phyloP scores from a whole-genome alignment of 805 yeast genomes.

The Maudiozyma saulgeensis region DNA sequence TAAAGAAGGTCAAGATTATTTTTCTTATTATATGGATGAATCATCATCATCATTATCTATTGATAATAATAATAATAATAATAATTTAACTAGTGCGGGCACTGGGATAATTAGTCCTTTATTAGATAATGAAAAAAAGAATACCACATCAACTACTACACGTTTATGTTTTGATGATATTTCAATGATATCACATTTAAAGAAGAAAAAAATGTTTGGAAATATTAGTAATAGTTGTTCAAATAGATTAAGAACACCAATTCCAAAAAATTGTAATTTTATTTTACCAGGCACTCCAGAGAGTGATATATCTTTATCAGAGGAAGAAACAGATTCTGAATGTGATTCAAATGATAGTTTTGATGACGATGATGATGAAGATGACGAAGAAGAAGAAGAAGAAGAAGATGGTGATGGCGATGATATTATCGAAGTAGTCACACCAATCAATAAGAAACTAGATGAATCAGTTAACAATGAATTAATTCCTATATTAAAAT shows the following conservation, averaged over 20 bases:
- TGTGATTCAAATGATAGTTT: not conserved
- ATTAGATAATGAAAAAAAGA: not conserved
- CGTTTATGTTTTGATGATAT: not conserved
- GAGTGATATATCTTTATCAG: conserved; percentile 1
- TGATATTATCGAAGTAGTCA: not conserved
- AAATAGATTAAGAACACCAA: conserved; percentile 8
- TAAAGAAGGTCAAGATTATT: conserved; percentile 15
- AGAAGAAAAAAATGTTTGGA: not conserved
- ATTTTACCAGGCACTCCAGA: conserved; percentile 1
- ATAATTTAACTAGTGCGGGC: not conserved
- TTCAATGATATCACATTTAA: not conserved
- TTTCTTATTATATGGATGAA: conserved; percentile 7
- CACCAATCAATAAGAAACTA: not conserved
- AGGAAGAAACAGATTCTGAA: not conserved
- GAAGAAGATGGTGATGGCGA: conserved; percentile 2
- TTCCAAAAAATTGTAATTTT: conserved; percentile 3
- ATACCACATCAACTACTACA: not conserved
- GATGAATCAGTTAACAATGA: not conserved
- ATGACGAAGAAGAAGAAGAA: not conserved
- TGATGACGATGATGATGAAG: not conserved
- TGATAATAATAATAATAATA: not conserved
- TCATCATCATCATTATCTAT: no score
- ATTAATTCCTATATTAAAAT: not conserved
- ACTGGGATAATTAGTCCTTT: not conserved
- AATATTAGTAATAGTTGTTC: not conserved